phyloP scores from a whole-genome alignment of 2,329 filamentous ascomycete species.

The Metarhizium rileyi region DNA sequence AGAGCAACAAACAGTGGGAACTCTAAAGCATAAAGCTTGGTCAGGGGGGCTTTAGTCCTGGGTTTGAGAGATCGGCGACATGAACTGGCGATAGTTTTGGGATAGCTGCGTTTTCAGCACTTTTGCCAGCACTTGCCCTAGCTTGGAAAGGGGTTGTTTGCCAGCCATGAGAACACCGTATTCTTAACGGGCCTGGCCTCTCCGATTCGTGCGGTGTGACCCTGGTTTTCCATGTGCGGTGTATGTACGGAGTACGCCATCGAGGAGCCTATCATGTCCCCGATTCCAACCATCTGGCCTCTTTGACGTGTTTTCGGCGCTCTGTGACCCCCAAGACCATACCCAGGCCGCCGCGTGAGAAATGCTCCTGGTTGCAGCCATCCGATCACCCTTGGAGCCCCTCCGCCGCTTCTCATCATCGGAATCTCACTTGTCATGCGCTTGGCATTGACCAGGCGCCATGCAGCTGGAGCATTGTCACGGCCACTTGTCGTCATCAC shows the following conservation, averaged over 20 bases:
- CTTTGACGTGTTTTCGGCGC: background rate
- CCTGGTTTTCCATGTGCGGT: background rate
- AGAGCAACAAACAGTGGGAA: background rate
- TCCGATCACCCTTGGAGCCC: background rate
- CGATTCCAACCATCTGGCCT: background rate
- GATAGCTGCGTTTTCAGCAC: background rate
- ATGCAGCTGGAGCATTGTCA: background rate
- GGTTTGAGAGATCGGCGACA: background rate
- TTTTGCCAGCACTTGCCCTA: background rate
- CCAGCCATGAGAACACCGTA: background rate
- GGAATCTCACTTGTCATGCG: background rate
- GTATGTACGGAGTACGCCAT: background rate
- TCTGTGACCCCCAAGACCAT: background rate
- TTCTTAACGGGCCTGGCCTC: background rate
- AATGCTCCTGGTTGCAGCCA: background rate
- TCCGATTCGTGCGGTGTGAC: background rate
- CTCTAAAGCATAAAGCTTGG: background rate
- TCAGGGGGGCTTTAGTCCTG: background rate
- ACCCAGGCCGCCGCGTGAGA: background rate
- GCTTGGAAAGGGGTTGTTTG: background rate
- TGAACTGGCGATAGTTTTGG: background rate
- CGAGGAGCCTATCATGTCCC: too few species aligned
- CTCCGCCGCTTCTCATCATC: too few species aligned
- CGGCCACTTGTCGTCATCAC: slow-evolving; percentile 2
- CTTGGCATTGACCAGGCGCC: background rate